phyloP scores from a whole-genome alignment of 169 alveolate genomes.

The Eimeria acervulina region DNA sequence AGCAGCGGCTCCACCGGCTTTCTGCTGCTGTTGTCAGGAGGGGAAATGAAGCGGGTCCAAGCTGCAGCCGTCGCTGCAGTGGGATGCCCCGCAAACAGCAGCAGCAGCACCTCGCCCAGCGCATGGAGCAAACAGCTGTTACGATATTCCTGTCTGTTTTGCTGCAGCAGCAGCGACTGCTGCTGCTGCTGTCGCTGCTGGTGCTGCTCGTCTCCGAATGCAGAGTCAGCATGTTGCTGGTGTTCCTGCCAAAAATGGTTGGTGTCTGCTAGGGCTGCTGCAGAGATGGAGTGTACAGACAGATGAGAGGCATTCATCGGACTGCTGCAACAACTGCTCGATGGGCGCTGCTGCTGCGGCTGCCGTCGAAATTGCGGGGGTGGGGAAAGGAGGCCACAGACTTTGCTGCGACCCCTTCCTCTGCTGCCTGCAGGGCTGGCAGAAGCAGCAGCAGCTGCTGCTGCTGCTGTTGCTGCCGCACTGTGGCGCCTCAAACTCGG shows the following conservation, averaged over 20 bases:
- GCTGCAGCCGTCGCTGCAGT: conserved; percentile 76
- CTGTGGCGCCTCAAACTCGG: conserved; percentile 59
- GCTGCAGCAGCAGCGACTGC: conserved; percentile 46
- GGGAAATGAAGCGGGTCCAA: conserved; percentile 64
- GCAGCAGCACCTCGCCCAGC: conserved; percentile 73
- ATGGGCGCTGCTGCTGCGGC: conserved; percentile 22
- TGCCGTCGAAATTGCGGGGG: conserved; percentile 13
- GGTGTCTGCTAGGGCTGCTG: conserved; percentile 37
- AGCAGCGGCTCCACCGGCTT: conserved; percentile 19
- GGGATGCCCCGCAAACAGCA: conserved; percentile 73
- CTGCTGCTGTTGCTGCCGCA: conserved; percentile 59
- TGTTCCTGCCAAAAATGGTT: conserved; percentile 33
- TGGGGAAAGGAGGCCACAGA: conserved; percentile 25
- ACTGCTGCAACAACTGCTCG: conserved; percentile 72
- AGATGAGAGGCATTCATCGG: conserved; percentile 43
- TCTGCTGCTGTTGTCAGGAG: conserved; percentile 18
- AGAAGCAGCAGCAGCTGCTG: conserved; percentile 63
- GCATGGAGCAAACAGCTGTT: conserved; percentile 76
- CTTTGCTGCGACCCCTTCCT: conserved; percentile 52
- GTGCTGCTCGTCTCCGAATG: not conserved
- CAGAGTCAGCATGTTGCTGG: conserved; percentile 4
- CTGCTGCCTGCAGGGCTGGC: conserved; percentile 58
- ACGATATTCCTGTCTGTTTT: conserved; percentile 61
- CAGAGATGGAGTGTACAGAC: conserved; percentile 18
- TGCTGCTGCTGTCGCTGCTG: conserved; percentile 68